phyloP scores from a whole-genome alignment of 2,329 filamentous ascomycete species.

The Fusarium illudens region DNA sequence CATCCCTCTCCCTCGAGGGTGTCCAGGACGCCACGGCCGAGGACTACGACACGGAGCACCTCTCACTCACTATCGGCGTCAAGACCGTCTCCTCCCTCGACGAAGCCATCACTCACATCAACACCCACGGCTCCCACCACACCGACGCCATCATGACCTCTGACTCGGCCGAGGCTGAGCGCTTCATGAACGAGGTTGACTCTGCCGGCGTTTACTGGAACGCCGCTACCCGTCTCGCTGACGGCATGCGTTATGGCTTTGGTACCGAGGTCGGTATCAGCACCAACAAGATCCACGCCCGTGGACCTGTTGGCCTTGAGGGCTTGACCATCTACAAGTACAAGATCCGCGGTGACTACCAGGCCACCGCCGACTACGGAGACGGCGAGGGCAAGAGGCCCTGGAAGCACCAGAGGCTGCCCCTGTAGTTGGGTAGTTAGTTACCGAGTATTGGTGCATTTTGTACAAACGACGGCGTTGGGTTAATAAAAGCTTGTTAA shows the following conservation, averaged over 20 bases:
- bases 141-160: slow-evolving; percentile 90
- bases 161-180: slow-evolving; percentile 72
- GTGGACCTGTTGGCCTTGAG: slow-evolving; percentile 92
- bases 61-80: slow-evolving; percentile 84
- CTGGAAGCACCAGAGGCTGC: slow-evolving; percentile 67
- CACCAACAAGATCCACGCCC: slow-evolving; percentile 97
- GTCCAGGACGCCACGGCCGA: slow-evolving; percentile 71
- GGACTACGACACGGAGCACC: slow-evolving; percentile 90
- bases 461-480: slow-evolving; percentile 22
- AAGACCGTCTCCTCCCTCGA: slow-evolving; percentile 76
- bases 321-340: slow-evolving; percentile 98
- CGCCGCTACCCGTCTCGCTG: slow-evolving; percentile 90
- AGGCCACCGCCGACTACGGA: slow-evolving; percentile 80
- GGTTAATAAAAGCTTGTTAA: slow-evolving; percentile 19
- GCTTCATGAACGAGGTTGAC: slow-evolving; percentile 86
- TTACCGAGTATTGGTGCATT: background rate
- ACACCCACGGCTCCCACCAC: slow-evolving; percentile 89
- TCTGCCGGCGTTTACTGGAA: slow-evolving; percentile 98
- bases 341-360: slow-evolving; percentile 83
- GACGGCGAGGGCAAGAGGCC: slow-evolving; percentile 66
- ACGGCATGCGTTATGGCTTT: slow-evolving; percentile 97
- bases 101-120: slow-evolving; percentile 87
- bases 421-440: slow-evolving; percentile 49
- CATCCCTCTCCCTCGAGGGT: slow-evolving; percentile 52
- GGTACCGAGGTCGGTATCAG: slow-evolving; percentile 98